These are phyloP conservation scores for Hyphochytrium catenoides DNA, from an alignment of 352 stramenopile genomes.

Conservation along the genomic window DNA sequence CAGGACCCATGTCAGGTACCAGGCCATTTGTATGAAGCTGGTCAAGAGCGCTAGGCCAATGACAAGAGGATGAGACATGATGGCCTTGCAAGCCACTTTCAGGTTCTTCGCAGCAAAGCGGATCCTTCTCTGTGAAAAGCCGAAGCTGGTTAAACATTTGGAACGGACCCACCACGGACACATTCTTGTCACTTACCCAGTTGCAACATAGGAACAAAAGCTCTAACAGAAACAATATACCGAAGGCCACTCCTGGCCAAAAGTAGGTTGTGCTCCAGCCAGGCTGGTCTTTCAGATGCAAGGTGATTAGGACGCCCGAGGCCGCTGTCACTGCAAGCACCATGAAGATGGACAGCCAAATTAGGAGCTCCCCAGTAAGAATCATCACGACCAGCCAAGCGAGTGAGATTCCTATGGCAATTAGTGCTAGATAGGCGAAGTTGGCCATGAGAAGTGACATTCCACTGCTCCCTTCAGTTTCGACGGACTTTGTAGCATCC, in stretches of 20 bases:
- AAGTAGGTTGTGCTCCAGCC: slow-evolving; percentile 25
- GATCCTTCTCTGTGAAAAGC: background rate
- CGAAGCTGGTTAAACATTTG: background rate
- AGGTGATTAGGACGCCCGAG: slow-evolving; percentile 30
- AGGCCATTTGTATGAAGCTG: slow-evolving; percentile 57
- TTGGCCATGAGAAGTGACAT: slow-evolving; percentile 29
- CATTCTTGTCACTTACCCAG: slow-evolving; percentile 4
- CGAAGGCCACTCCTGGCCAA: slow-evolving; percentile 29
- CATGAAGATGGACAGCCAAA: slow-evolving; percentile 14
- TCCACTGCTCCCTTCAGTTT: slow-evolving; percentile 15
- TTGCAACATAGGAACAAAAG: slow-evolving; percentile 29
- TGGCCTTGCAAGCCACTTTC: slow-evolving; percentile 48
- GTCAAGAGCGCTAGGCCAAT: slow-evolving; percentile 50
- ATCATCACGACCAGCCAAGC: slow-evolving; percentile 51
- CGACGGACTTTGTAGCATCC: no score
- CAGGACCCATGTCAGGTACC: slow-evolving; percentile 56
- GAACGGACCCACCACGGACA: background rate
- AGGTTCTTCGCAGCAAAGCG: slow-evolving; percentile 74
- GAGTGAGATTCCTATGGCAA: slow-evolving; percentile 28
- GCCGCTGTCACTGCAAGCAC: slow-evolving; percentile 10
- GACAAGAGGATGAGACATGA: slow-evolving; percentile 56
- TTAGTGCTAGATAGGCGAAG: slow-evolving; percentile 21
- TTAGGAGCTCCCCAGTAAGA: slow-evolving; percentile 15
- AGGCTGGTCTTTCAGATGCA: slow-evolving; percentile 35
- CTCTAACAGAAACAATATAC: slow-evolving; percentile 19